phyloP scores from a whole-genome alignment of 371 early-diverging fungal species.

The Mortierella sp. region DNA sequence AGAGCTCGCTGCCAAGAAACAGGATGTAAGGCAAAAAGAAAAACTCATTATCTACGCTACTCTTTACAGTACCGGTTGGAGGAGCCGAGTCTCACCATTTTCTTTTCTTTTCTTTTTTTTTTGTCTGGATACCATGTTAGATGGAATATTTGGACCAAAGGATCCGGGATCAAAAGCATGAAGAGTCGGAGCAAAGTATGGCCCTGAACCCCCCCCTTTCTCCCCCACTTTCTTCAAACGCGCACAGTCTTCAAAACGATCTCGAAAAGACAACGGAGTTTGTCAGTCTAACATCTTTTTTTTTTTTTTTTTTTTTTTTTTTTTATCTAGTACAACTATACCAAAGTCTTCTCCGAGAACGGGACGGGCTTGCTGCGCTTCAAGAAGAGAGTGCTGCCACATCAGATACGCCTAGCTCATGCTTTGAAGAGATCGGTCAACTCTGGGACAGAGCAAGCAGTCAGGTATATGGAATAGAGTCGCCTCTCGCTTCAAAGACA shows the following conservation, averaged over 20 bases:
- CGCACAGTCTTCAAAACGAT: no score
- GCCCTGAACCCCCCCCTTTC: neutral
- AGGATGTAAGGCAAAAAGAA: conserved; percentile 15
- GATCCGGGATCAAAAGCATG: conserved; percentile 28
- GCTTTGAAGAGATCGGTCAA: conserved; percentile 31
- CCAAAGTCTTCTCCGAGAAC: conserved; percentile 23
- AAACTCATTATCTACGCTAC: no score
- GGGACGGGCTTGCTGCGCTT: conserved; percentile 11
- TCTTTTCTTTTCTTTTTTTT: no score
- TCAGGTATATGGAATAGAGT: conserved; percentile 13
- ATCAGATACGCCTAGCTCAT: conserved; percentile 22
- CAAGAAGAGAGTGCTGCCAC: neutral
- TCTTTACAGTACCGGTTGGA: no score
- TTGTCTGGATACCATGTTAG: conserved; percentile 1
- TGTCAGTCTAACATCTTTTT: no score
- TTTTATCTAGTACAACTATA: conserved; percentile 13
- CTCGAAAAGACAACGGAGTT: no score
- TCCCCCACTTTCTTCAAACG: no score
- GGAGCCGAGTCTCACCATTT: no score
- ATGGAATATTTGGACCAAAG: conserved; percentile 19
- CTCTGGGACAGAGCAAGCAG: conserved; percentile 22
- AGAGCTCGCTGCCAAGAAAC: conserved; percentile 19
- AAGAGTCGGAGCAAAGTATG: conserved; percentile 24
- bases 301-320: no score
- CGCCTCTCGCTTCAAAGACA: neutral